A percentile compares a stretch with the other conserved stretches of the same genome.
Evolutionary conservation across 148 eudicot species (phyloP).

Genomic region (Talinum fruticosum): DNA sequence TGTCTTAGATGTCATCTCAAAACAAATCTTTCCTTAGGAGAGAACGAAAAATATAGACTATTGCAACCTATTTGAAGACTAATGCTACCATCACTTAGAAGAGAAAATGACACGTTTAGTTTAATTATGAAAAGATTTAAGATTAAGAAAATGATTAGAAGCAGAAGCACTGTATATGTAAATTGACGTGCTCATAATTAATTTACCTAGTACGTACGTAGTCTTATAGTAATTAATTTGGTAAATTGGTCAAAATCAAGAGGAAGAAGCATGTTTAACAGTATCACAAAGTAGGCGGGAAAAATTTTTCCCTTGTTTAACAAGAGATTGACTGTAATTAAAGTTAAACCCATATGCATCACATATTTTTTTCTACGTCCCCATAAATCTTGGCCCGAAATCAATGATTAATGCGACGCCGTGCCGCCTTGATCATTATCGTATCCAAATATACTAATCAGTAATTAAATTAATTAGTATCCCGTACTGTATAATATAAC

Average conservation of each 20-base stretch:
- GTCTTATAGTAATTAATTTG: background rate
- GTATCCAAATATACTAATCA: background rate
- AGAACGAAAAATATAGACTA: no score
- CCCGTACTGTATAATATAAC: no score
- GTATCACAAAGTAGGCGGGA: slow-evolving; percentile 31
- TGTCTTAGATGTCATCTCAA: no score
- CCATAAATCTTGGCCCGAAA: slow-evolving; percentile 5
- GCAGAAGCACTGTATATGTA: background rate
- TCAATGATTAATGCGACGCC: background rate
- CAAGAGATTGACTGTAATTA: slow-evolving; percentile 33
- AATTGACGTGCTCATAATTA: background rate
- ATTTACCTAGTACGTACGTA: no score
- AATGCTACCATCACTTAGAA: no score
- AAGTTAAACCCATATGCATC: background rate
- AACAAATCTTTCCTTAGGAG: no score
- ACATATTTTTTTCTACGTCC: background rate
- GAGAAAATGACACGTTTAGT: background rate
- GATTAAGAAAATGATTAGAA: background rate
- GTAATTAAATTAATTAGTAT: no score
- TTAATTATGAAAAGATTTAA: no score
- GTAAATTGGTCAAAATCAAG: background rate
- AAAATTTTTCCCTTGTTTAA: slow-evolving; percentile 26
- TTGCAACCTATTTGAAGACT: no score
- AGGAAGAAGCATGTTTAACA: slow-evolving; percentile 14
- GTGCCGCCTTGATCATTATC: background rate